Conservation (phyloP, 805 yeast species). For the Isabelozyma pseudorhagii region DNA sequence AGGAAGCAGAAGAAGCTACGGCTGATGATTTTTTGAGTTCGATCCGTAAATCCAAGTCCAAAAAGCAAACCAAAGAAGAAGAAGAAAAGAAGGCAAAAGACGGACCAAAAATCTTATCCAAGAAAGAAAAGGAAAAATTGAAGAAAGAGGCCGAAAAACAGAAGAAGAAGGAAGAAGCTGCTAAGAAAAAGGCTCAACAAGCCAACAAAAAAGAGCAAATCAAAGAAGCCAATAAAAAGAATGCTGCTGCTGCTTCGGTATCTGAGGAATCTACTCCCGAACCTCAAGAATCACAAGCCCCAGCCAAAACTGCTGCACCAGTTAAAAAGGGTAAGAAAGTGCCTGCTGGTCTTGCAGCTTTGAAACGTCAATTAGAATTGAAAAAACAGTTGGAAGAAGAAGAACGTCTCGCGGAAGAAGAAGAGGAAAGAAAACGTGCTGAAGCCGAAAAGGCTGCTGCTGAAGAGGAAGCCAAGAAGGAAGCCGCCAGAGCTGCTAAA, state of each 20-base stretch:
- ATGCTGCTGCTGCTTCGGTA: constrained; percentile 31
- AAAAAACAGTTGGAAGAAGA: constrained; percentile 88
- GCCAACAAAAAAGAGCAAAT: constrained; percentile 58
- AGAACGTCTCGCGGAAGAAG: constrained; percentile 67
- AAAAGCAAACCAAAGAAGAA: constrained; percentile 67
- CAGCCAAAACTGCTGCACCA: constrained; percentile 28
- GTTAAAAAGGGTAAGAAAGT: constrained; percentile 69
- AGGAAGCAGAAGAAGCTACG: constrained; percentile 14
- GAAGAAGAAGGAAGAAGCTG: constrained; percentile 85
- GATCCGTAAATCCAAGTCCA: constrained; percentile 73
- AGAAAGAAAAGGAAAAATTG: constrained; percentile 93
- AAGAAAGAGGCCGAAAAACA: constrained; percentile 91
- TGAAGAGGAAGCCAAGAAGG: constrained; percentile 66
- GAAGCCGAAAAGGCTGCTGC: constrained; percentile 50
- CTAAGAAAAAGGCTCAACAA: constrained; percentile 73
- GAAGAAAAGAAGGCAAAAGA: constrained; percentile 48
- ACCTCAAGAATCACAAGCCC: constrained; percentile 34
- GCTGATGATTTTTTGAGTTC: constrained; percentile 75
- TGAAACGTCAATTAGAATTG: constrained; percentile 84
- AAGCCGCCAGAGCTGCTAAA: constrained; percentile 58
- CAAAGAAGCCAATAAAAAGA: constrained; percentile 44
- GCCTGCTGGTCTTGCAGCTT: constrained; percentile 89
- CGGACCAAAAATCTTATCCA: constrained; percentile 77
- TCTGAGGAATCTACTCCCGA: constrained; percentile 29
- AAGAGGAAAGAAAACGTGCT: constrained; percentile 47